phyloP scores from a whole-genome alignment of 2,329 filamentous ascomycete species.

The Cladosporium sp. region DNA sequence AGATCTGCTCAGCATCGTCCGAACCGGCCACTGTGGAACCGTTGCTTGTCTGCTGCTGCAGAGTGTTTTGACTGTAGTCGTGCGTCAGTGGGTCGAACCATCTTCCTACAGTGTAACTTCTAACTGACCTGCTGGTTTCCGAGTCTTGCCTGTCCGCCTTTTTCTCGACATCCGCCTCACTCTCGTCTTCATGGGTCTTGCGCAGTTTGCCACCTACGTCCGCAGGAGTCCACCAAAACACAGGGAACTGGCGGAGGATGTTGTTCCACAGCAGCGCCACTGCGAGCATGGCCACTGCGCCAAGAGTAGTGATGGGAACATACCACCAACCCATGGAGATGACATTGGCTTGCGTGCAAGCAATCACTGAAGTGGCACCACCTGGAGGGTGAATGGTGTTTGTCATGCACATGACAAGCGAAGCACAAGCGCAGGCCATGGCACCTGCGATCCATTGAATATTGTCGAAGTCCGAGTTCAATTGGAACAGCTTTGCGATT shows the following conservation, averaged over 20 bases:
- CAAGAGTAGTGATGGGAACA: constrained; percentile 40
- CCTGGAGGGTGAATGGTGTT: constrained; percentile 49
- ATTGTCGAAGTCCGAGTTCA: constrained; percentile 32
- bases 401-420: constrained; percentile 44
- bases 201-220: constrained; percentile 31
- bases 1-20: neutral
- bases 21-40: neutral
- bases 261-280: constrained; percentile 45
- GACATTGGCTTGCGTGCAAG: constrained; percentile 37
- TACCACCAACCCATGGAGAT: constrained; percentile 45
- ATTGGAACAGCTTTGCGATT: constrained; percentile 43
- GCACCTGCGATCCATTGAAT: constrained; percentile 45
- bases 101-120: neutral
- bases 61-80: neutral
- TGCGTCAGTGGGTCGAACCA: neutral
- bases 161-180: constrained; percentile 18
- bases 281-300: constrained; percentile 38
- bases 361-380: constrained; percentile 46
- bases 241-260: constrained; percentile 42
- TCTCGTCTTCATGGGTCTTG: constrained; percentile 9
- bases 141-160: constrained; percentile 12
- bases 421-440: constrained; percentile 39
- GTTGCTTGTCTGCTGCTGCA: constrained; percentile 4
- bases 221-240: constrained; percentile 47
- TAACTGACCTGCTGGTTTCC: constrained; percentile 18